A percentile compares a stretch with the other conserved stretches of the same genome.
Evolutionary conservation across 169 alveolate genomes (phyloP).

Genomic region (Cryptosporidium ubiquitum): DNA sequence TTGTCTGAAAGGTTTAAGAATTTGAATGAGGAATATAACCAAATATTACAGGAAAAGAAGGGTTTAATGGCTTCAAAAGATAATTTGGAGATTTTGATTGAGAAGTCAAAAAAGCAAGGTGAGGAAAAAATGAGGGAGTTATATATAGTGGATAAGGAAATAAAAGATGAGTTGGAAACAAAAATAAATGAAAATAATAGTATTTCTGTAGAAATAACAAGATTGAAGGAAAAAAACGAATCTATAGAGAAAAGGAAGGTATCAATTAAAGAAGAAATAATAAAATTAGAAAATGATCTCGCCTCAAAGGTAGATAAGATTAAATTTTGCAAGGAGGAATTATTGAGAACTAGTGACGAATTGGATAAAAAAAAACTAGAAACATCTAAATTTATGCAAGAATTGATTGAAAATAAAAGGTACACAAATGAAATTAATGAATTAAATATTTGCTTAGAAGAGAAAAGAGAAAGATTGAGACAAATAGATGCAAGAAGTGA

Average conservation of each 20-base stretch:
- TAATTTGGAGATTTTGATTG: conserved; percentile 50
- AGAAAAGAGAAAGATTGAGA: not conserved
- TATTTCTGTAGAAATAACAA: not conserved
- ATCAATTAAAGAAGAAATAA: conserved; percentile 1
- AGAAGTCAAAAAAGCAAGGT: conserved; percentile 45
- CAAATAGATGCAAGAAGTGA: conserved; percentile 5
- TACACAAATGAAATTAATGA: not conserved
- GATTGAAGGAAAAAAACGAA: conserved; percentile 19
- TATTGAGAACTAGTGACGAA: conserved; percentile 10
- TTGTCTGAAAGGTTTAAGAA: conserved; percentile 30
- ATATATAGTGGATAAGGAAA: not conserved
- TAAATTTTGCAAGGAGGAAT: conserved; percentile 17
- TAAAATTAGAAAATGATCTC: conserved; percentile 1
- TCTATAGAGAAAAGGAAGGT: not conserved
- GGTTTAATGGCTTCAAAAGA: conserved; percentile 25
- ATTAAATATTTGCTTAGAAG: not conserved
- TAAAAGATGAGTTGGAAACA: conserved; percentile 37
- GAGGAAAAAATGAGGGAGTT: conserved; percentile 63
- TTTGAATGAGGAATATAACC: conserved; percentile 32
- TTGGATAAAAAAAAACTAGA: conserved; percentile 48
- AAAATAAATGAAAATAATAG: conserved; percentile 2
- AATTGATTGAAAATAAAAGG: conserved; percentile 18
- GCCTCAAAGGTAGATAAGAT: conserved; percentile 14
- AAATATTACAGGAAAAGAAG: conserved; percentile 26
- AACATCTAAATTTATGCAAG: not conserved